phyloP scores from a whole-genome alignment of 495 filamentous ascomycete genomes.

The Aeminium ludgeri region DNA sequence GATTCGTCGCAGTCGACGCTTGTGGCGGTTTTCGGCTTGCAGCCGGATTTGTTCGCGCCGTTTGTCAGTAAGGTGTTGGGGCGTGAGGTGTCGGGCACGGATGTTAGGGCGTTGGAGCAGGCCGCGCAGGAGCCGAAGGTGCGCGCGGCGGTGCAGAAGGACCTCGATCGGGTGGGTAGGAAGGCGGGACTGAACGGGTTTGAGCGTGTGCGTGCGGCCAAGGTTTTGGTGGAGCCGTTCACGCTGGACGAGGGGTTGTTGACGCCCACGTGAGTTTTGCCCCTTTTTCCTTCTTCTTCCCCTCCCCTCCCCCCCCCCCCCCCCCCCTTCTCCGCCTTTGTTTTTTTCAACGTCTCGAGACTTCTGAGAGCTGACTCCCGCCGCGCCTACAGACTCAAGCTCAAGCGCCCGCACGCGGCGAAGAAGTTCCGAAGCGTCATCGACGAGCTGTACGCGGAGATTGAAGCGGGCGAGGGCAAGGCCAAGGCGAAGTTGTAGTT shows the following conservation, averaged over 20 bases:
- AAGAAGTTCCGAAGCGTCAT: conserved; percentile 59
- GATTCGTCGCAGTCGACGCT: conserved; percentile 70
- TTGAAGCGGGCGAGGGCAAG: conserved; percentile 15
- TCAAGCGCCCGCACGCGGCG: conserved; percentile 80
- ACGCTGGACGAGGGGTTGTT: conserved; percentile 85
- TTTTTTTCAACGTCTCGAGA: no score
- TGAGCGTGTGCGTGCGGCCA: conserved; percentile 60
- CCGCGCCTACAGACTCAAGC: conserved; percentile 71
- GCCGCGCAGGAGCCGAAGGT: conserved; percentile 52
- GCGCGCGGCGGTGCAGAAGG: conserved; percentile 53
- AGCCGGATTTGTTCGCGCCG: conserved; percentile 61
- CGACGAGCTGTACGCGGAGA: conserved; percentile 67
- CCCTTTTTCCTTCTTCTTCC: no score
- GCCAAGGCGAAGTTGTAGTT: conserved; percentile 40
- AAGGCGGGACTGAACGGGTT: conserved; percentile 79
- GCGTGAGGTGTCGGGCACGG: conserved; percentile 40
- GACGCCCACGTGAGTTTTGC: conserved; percentile 83
- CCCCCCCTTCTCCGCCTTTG: no score
- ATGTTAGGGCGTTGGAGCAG: conserved; percentile 47
- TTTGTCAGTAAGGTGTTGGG: conserved; percentile 63
- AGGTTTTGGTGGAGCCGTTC: conserved; percentile 76
- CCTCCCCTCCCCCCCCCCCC: no score
- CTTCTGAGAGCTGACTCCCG: conserved; percentile 22
- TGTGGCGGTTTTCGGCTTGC: conserved; percentile 74
- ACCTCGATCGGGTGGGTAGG: conserved; percentile 66